Percentiles rank a stretch among this genome's conserved stretches.
Conservation (phyloP, 148 eudicot species). For the Amaranthus palmeri region DNA sequence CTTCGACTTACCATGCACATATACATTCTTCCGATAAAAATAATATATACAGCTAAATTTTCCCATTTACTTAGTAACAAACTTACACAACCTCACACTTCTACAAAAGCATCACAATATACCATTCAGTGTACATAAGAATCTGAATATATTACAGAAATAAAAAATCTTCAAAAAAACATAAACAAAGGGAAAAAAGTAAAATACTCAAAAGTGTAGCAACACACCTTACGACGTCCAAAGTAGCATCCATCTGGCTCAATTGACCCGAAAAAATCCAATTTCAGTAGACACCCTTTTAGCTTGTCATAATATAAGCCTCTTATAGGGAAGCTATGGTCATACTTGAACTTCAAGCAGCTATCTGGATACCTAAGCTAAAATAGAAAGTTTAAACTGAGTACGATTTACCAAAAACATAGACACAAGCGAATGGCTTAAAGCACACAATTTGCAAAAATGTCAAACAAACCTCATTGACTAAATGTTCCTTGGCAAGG, state of each 20-base stretch:
- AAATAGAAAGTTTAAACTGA: slow-evolving; percentile 20
- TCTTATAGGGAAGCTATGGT: slow-evolving; percentile 80
- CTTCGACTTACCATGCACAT: too few species aligned
- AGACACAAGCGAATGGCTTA: background rate
- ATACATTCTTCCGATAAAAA: background rate
- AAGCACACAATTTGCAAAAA: background rate
- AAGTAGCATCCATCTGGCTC: slow-evolving; percentile 93
- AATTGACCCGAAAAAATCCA: slow-evolving; percentile 97
- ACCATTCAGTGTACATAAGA: background rate
- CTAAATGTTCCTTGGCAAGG: slow-evolving; percentile 93
- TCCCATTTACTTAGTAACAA: background rate
- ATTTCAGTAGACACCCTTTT: slow-evolving; percentile 90
- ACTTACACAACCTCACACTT: background rate
- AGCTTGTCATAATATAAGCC: slow-evolving; percentile 88
- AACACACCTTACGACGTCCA: slow-evolving; percentile 82
- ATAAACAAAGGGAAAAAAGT: background rate
- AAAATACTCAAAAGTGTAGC: slow-evolving; percentile 6
- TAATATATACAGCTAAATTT: background rate
- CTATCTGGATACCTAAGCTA: slow-evolving; percentile 94
- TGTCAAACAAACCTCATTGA: slow-evolving; percentile 67
- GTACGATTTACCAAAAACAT: background rate
- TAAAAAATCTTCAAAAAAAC: background rate
- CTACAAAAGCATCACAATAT: background rate
- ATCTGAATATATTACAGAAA: background rate
- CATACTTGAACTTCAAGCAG: slow-evolving; percentile 85